Evolutionary conservation across 2,329 filamentous ascomycete species (phyloP), one percentile per base, ranked within the genome.

Genomic region (Periglandula ipomoeae): DNA sequence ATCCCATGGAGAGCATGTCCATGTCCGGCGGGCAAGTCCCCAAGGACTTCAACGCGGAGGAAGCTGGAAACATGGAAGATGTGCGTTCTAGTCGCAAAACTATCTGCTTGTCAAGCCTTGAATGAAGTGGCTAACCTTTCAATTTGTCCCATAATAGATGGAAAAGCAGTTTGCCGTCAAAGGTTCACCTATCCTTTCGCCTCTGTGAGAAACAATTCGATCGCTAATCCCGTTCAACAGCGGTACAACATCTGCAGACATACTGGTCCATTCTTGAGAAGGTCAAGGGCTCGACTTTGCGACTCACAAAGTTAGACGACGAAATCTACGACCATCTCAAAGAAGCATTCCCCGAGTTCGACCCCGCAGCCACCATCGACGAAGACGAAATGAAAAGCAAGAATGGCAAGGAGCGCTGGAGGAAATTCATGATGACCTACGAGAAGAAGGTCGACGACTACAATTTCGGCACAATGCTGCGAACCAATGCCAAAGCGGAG

Each of bases 151-250:
- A 34, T 17, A 34, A 6, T 19, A 95, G 87, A 96, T 98, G 66
- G 93, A 98, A 79, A 95, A 96, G 78, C 93, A 97, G 69, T 98
- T 98, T 62, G 93, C 93, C 26, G 93, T 98, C 60, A 97, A 97
- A 76, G 86, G 87, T 89, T 61, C 41, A 63, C 17, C 3, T n/a
- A 38, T 20, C 41, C 13, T 17, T 38, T 11, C 11, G 7, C 17
- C 8, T 2, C 15, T 22, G 8, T 15, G 22, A 32, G n/a, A 26
- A 22, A 11, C 5, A 19, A 26, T 23, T 4, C n/a, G 24, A 19
- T 40, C 24, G 27, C 44, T 50, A 34, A 39, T 23, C 32, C 38
- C 23, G 4, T 3, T 1, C 17, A 30, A 23, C 56, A 74, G 90
- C 85, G 46, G 93, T 97, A 34, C 87, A 95, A 69, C 93, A 98